Conservation (phyloP, 305 asterid species). For the Fraxinus ornus region DNA sequence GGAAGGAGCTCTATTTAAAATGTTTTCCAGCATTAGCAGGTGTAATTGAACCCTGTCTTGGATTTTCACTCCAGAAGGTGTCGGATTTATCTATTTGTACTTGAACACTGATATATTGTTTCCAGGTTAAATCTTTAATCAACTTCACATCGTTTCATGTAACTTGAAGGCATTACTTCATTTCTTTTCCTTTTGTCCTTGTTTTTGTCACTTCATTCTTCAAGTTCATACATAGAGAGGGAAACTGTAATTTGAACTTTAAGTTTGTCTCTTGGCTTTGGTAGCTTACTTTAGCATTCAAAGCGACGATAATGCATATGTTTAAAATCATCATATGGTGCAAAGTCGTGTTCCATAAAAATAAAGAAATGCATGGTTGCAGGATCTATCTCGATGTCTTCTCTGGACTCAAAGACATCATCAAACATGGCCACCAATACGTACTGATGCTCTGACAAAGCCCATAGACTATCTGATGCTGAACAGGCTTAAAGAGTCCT, state of each 20-base stretch:
- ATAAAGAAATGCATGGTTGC: constrained; percentile 28
- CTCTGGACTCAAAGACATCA: constrained; percentile 99
- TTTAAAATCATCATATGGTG: constrained; percentile 3
- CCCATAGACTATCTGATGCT: constrained; percentile 87
- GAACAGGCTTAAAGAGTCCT: constrained; percentile 80
- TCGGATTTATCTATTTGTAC: constrained; percentile 12
- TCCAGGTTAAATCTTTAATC: neutral
- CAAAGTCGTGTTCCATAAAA: neutral
- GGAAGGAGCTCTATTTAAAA: constrained; percentile 9
- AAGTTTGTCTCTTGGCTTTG: neutral
- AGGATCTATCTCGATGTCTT: constrained; percentile 98
- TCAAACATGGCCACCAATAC: constrained; percentile 97
- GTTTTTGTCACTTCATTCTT: constrained; percentile 14
- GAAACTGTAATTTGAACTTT: constrained; percentile 14
- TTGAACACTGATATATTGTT: neutral
- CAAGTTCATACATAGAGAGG: neutral
- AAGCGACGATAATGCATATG: neutral
- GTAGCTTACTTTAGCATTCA: constrained; percentile 1
- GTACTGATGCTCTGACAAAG: constrained; percentile 85
- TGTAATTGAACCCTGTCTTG: constrained; percentile 1
- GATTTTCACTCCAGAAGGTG: constrained; percentile 1
- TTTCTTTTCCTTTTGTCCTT: neutral
- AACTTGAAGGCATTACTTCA: neutral
- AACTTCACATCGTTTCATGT: neutral
- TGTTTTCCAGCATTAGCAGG: constrained; percentile 11